A percentile compares a stretch with the other conserved stretches of the same genome.
These are phyloP conservation scores for Grosmannia huntii DNA, from an alignment of 2,329 filamentous ascomycete genomes.

Conservation along the genomic window DNA sequence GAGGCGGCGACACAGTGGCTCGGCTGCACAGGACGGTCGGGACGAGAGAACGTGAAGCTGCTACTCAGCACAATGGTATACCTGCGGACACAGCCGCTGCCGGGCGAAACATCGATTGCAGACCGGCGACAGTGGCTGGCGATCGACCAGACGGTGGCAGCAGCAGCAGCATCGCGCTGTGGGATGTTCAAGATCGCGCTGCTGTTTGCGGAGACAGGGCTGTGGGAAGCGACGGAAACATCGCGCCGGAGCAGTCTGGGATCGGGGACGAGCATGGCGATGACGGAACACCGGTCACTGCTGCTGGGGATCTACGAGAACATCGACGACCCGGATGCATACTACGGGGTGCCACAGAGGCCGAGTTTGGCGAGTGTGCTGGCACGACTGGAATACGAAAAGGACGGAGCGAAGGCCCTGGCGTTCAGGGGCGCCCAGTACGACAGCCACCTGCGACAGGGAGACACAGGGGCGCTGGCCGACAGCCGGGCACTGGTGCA, in stretches of 20 bases:
- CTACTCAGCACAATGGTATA: slow-evolving; percentile 75
- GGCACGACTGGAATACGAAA: slow-evolving; percentile 76
- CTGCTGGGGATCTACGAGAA: slow-evolving; percentile 77
- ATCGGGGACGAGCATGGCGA: background rate
- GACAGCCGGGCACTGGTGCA: slow-evolving; percentile 62
- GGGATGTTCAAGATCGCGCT: slow-evolving; percentile 81
- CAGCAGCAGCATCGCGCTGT: slow-evolving; percentile 61
- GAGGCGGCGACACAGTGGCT: slow-evolving; percentile 53
- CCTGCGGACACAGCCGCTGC: slow-evolving; percentile 66
- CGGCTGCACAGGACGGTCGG: slow-evolving; percentile 26
- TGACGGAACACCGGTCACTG: slow-evolving; percentile 21
- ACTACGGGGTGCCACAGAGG: slow-evolving; percentile 77
- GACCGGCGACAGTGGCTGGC: slow-evolving; percentile 79
- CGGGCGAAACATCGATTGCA: slow-evolving; percentile 63
- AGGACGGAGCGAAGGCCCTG: slow-evolving; percentile 72
- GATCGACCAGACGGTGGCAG: slow-evolving; percentile 58
- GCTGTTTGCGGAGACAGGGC: slow-evolving; percentile 64
- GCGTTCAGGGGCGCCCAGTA: slow-evolving; percentile 85
- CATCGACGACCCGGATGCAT: slow-evolving; percentile 90
- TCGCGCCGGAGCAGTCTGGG: background rate
- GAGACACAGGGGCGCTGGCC: slow-evolving; percentile 36
- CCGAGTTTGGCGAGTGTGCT: slow-evolving; percentile 67
- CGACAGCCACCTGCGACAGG: slow-evolving; percentile 64
- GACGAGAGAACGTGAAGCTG: slow-evolving; percentile 53
- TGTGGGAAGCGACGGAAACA: slow-evolving; percentile 33